A percentile compares a stretch with the other conserved stretches of the same genome.
Evolutionary conservation across 169 alveolate genomes (phyloP).

Genomic region (Plasmodium falciparum): DNA sequence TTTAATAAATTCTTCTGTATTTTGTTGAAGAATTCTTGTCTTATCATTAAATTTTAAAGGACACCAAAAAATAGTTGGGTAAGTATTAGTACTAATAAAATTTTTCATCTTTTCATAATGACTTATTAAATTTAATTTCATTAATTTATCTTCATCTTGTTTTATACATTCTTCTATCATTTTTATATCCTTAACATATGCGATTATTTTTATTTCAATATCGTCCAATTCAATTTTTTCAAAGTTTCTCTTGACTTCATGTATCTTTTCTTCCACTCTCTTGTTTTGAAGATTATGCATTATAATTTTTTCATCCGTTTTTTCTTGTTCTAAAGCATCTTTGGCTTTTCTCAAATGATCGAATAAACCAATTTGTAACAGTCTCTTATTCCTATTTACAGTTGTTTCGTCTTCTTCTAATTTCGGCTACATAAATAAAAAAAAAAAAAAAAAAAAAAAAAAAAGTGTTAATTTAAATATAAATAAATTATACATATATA

Average conservation of each 20-base stretch:
- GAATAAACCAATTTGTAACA: slow-evolving; percentile 78
- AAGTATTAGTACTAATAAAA: slow-evolving; percentile 83
- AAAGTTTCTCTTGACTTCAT: slow-evolving; percentile 78
- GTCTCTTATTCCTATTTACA: slow-evolving; percentile 79
- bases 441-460: neutral
- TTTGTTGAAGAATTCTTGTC: slow-evolving; percentile 76
- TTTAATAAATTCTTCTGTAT: slow-evolving; percentile 78
- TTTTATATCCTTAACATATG: slow-evolving; percentile 61
- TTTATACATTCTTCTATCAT: slow-evolving; percentile 39
- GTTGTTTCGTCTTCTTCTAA: slow-evolving; percentile 76
- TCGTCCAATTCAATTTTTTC: slow-evolving; percentile 78
- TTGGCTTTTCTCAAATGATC: slow-evolving; percentile 81
- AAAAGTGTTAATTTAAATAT: too few relatives aligned
- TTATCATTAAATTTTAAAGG: slow-evolving; percentile 81
- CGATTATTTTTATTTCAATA: slow-evolving; percentile 71
- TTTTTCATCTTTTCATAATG: slow-evolving; percentile 84
- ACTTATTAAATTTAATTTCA: slow-evolving; percentile 74
- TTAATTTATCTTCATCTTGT: slow-evolving; percentile 55
- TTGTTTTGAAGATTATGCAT: slow-evolving; percentile 34
- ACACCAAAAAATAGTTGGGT: slow-evolving; percentile 85
- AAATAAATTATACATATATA: too few relatives aligned
- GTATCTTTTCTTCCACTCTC: slow-evolving; percentile 66
- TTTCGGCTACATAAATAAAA: slow-evolving; percentile 70
- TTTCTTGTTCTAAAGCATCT: slow-evolving; percentile 82
- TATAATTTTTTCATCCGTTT: slow-evolving; percentile 76